Conservation (phyloP, 306 rosid species). For the Chamaecrista fasciculata region DNA sequence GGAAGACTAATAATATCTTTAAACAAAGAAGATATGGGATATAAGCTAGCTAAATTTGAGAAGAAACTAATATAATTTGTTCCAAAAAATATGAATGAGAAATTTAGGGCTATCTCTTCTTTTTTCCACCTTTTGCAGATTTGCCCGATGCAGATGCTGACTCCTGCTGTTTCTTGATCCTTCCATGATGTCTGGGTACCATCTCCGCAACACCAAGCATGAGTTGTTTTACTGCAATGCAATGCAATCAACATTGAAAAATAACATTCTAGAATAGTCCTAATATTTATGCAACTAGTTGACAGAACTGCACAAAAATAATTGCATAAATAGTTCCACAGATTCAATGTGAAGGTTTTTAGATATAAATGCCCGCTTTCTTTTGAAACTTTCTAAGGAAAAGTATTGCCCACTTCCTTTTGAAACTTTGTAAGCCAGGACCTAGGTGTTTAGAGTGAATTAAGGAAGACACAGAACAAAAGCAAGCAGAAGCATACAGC, state of each 20-base stretch:
- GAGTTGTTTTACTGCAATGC: slow-evolving; percentile 63
- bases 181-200: slow-evolving; percentile 86
- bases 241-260: not conserved
- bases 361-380: not conserved
- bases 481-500: not conserved
- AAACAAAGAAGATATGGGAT: too few species aligned
- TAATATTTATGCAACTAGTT: not conserved
- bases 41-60: too few species aligned
- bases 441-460: not conserved
- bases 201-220: slow-evolving; percentile 65
- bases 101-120: slow-evolving; percentile 53
- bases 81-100: slow-evolving; percentile 38
- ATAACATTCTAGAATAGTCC: not conserved
- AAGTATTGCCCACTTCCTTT: not conserved
- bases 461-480: not conserved
- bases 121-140: slow-evolving; percentile 70
- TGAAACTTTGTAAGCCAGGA: not conserved
- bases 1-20: too few species aligned
- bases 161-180: slow-evolving; percentile 80
- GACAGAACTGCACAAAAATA: not conserved
- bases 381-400: not conserved
- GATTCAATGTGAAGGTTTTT: not conserved
- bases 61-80: too few species aligned
- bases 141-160: slow-evolving; percentile 51
- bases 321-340: too few species aligned